Conservation (phyloP, 805 yeast species). For the Starmerella potacharoeniae region DNA sequence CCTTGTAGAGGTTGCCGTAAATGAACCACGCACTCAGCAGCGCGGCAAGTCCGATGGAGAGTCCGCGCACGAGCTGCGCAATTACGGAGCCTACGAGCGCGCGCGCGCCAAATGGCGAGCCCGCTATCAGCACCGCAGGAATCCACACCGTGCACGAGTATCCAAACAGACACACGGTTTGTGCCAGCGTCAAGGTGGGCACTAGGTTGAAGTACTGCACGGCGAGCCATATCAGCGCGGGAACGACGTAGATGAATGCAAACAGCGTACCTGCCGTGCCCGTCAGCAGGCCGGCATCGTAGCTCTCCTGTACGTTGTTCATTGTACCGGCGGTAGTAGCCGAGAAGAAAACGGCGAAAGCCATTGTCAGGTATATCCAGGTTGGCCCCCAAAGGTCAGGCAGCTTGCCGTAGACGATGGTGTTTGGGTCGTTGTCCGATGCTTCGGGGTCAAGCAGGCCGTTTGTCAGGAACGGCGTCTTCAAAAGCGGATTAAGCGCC, state of each 20-base stretch:
- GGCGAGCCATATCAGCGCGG: conserved; percentile 42
- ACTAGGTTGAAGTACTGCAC: conserved; percentile 49
- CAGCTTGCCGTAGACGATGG: conserved; percentile 31
- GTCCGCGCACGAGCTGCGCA: conserved; percentile 47
- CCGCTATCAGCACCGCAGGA: conserved; percentile 58
- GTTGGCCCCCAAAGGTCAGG: conserved; percentile 80
- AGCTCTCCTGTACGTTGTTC: conserved; percentile 44
- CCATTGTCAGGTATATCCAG: conserved; percentile 81
- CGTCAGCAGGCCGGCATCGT: conserved; percentile 50
- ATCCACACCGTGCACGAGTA: conserved; percentile 77
- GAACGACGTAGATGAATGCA: conserved; percentile 63
- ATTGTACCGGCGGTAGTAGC: conserved; percentile 57
- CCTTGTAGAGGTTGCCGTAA: conserved; percentile 31
- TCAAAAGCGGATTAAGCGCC: conserved; percentile 45
- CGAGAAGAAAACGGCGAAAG: conserved; percentile 62
- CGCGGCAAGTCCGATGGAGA: conserved; percentile 49
- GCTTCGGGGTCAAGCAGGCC: conserved; percentile 21
- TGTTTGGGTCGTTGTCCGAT: conserved; percentile 15
- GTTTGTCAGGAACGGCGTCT: conserved; percentile 21
- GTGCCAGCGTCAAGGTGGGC: conserved; percentile 35
- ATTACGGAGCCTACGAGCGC: conserved; percentile 34
- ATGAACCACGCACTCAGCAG: conserved; percentile 31
- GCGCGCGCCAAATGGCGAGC: conserved; percentile 45
- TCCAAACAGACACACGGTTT: conserved; percentile 66
- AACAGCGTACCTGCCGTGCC: conserved; percentile 61